Evolutionary conservation across 2,329 filamentous ascomycete species (phyloP), one percentile per base, ranked within the genome.

Genomic region (Ceratocystis ficicola): DNA sequence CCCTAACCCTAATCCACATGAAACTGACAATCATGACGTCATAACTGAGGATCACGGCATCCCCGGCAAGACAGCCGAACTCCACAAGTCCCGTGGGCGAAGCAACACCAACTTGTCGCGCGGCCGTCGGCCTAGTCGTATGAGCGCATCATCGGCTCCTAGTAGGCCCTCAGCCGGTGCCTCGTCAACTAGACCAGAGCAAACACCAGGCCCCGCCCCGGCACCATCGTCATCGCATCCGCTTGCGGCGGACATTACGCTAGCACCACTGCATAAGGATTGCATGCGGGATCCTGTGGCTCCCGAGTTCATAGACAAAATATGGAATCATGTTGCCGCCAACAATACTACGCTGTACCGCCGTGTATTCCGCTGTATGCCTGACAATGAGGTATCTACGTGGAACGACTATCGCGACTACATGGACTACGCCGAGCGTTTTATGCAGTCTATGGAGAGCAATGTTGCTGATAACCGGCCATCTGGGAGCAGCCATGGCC

Each of bases 301-400:
- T 67, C 82, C 90, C 65, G 78, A 81, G 1, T 99, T 99, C 75
- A 89, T 90, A 73, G 84, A 94, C 59, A 89, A 95, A 69, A 86
- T 90, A 1, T 99, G 95, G 95, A 86, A 87, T 69, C 82, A 85
- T 20, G 86, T 91, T 64, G 94, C 94, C 0, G 86, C 88, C 69
- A 97, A 97, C 78, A 99, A 99, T 74, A 99, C 94, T 2, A 93
- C 91, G 73, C 83, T 99, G 61, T 99, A 89, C 77, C 88, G 94
- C 41, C 85, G 88, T 68, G 93, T 99, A 7, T 99, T 99, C 78
- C 86, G 92, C 60, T 96, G 92, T 75, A 95, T 95, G 89, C 94
- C 94, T 1, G 94, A 99, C 74, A 96, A 86, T 63, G 90, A 96
- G 72, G 94, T 96, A 30, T 87, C 85, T 69, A 93, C 88, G 55